Evolutionary conservation across 129 eudicot genomes (phyloP).

Genomic region (Arctium minus): DNA sequence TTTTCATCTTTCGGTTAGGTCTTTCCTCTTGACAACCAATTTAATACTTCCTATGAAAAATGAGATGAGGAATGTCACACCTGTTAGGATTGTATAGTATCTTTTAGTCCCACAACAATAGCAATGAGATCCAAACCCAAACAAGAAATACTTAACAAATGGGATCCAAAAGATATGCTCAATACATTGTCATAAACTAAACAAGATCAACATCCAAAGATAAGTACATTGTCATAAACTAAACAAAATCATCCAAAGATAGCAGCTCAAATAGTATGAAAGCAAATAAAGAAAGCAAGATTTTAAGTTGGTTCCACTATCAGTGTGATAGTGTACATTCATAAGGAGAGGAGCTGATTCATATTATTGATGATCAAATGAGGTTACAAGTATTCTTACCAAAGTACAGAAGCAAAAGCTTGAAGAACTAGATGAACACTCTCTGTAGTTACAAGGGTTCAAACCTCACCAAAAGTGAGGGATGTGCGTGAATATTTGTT

Average conservation of each 20-base stretch:
- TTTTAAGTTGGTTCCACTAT: neutral
- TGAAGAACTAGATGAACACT: neutral
- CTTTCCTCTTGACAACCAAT: neutral
- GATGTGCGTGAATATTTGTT: neutral
- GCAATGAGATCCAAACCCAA: neutral
- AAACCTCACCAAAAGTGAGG: neutral
- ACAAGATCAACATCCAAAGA: neutral
- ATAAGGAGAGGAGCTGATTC: neutral
- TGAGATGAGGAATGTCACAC: neutral
- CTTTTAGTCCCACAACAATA: neutral
- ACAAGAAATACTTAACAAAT: neutral
- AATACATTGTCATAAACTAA: neutral
- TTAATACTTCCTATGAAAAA: neutral
- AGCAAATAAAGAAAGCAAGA: neutral
- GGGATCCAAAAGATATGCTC: neutral
- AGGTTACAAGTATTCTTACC: neutral
- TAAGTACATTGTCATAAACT: neutral
- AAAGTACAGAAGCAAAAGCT: neutral
- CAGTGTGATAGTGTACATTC: neutral
- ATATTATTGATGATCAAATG: neutral
- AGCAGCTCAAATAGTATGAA: neutral
- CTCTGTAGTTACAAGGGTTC: neutral
- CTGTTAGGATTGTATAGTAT: neutral
- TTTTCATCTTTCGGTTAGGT: neutral
- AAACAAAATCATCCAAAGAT: neutral